These are phyloP conservation scores for Entamoeba nuttalli DNA, from an alignment of 208 protist genomes.

Conservation along the genomic window DNA sequence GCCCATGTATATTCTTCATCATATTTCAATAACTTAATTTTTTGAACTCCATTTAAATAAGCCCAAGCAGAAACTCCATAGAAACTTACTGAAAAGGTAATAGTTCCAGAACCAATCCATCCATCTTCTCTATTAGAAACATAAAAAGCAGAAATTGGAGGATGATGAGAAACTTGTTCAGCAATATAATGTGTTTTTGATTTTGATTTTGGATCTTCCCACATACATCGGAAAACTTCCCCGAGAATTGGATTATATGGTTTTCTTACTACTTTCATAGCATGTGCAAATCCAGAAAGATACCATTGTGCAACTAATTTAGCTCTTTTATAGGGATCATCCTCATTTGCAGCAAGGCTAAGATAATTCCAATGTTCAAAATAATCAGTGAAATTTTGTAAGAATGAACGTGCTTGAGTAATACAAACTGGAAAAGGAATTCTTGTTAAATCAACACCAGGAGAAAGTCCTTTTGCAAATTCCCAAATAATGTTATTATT, in stretches of 20 bases:
- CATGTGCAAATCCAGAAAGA: constrained; percentile 53
- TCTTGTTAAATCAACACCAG: background rate
- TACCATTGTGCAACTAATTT: constrained; percentile 43
- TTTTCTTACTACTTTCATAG: constrained; percentile 56
- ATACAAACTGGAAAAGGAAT: constrained; percentile 54
- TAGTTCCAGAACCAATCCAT: constrained; percentile 8
- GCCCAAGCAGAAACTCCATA: background rate
- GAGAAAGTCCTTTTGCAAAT: background rate
- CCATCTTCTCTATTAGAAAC: constrained; percentile 42
- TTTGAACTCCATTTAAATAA: background rate
- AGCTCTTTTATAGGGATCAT: constrained; percentile 24
- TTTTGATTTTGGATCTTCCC: constrained; percentile 19
- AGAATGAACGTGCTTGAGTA: constrained; percentile 61
- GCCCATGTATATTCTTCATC: background rate
- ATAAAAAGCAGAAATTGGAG: constrained; percentile 57
- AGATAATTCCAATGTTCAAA: constrained; percentile 35
- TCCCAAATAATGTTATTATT: constrained; percentile 3
- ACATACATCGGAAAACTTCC: constrained; percentile 53
- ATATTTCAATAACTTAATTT: background rate
- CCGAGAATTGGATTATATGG: constrained; percentile 68
- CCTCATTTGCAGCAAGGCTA: background rate
- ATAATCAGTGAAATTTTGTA: constrained; percentile 60
- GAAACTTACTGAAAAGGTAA: constrained; percentile 20
- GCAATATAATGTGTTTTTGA: constrained; percentile 30
- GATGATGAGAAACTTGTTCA: constrained; percentile 63